Conservation (phyloP, 2,329 filamentous ascomycete genomes). For the Fusarium acutatum region DNA sequence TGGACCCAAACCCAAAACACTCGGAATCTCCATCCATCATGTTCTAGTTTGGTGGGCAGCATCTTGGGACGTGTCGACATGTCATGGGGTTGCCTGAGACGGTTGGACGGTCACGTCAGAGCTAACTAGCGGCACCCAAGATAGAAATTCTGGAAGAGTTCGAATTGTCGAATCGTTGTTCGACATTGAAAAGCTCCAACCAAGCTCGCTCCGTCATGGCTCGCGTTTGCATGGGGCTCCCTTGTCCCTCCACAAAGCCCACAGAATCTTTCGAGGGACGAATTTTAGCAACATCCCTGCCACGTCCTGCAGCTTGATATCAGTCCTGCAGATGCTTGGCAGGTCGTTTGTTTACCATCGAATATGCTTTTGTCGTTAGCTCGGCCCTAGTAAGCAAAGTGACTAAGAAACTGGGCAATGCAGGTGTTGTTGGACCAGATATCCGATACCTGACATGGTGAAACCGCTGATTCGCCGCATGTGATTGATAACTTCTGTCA, state of each 20-base stretch:
- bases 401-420: neutral
- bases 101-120: constrained; percentile 41
- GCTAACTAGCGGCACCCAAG: constrained; percentile 32
- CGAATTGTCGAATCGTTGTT: constrained; percentile 43
- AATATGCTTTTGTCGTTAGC: constrained; percentile 6
- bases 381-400: neutral
- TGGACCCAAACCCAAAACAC: constrained; percentile 8
- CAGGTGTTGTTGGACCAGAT: neutral
- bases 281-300: constrained; percentile 20
- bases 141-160: constrained; percentile 43
- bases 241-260: constrained; percentile 36
- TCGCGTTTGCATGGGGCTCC: constrained; percentile 19
- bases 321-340: constrained; percentile 29
- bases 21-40: constrained; percentile 6
- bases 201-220: constrained; percentile 35
- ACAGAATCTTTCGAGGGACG: constrained; percentile 29
- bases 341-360: constrained; percentile 7
- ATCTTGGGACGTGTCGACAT: constrained; percentile 26
- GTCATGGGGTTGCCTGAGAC: constrained; percentile 36
- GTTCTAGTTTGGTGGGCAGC: constrained; percentile 25
- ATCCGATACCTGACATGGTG: neutral
- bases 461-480: neutral
- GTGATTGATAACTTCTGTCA: neutral
- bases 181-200: constrained; percentile 24
- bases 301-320: constrained; percentile 19